A percentile compares a stretch with the other conserved stretches of the same genome.
Conservation (phyloP, 495 filamentous ascomycete species). For the Trichoderma reesei region DNA sequence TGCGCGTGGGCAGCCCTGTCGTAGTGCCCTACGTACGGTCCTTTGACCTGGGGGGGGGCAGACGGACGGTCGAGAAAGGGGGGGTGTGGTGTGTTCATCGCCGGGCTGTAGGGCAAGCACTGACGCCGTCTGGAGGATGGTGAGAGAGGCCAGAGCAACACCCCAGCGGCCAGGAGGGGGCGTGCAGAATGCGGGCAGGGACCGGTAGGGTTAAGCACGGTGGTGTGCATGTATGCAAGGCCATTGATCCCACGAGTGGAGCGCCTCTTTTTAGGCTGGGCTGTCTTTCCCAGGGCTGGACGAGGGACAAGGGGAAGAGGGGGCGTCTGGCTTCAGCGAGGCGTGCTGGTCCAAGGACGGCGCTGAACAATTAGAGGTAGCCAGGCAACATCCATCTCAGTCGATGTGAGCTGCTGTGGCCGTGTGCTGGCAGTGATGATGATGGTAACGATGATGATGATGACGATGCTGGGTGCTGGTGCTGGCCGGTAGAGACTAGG, state of each 20-base stretch:
- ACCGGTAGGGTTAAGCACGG: background rate
- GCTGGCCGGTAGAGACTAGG: background rate
- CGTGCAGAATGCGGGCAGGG: background rate
- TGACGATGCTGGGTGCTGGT: background rate
- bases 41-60: background rate
- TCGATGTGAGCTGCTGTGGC: background rate
- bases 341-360: background rate
- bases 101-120: constrained; percentile 1
- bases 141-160: background rate
- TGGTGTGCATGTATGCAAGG: constrained; percentile 1
- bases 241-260: constrained; percentile 7
- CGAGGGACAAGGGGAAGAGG: constrained; percentile 1
- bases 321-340: background rate
- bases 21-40: background rate
- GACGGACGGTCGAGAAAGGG: background rate
- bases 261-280: constrained; percentile 4
- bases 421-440: background rate
- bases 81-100: background rate
- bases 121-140: background rate
- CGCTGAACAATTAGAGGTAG: constrained; percentile 4
- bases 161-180: background rate
- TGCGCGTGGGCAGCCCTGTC: constrained; percentile 9
- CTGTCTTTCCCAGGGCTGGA: constrained; percentile 1
- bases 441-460: background rate
- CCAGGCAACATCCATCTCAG: constrained; percentile 8